Base-by-base conservation (phyloP, 2,329 filamentous ascomycete genomes). In the Trichoderma citrinoviride region DNA sequence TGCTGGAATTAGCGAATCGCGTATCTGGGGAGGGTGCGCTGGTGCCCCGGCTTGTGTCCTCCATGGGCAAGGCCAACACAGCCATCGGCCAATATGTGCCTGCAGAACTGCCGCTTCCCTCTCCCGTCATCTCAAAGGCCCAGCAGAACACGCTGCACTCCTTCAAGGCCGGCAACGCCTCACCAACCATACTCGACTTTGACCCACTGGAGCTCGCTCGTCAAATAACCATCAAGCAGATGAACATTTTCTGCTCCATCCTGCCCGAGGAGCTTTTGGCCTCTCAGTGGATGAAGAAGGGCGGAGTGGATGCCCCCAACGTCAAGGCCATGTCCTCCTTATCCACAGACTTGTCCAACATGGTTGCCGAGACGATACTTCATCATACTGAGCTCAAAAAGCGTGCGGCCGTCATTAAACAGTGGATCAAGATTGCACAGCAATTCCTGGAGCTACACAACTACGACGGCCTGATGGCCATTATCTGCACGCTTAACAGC, bases 401-500 rank as follows among this genome's bases (percentile, higher is more conserved):
- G 80, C 87, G 95, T 27, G 94, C 95, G 0, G 80, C 85, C 1
- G 87, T 93, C 60, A 95, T 99, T 79, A 98, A 99, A 80, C 93
- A 98, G 71, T 99, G 95, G 95, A 91, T 97, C 75, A 99, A 98
- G 82, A 88, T 98, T 70, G 92, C 92, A 0, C 85, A 90, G 71
- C 91, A 91, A 71, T 96, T 92, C 69, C 81, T 96, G 5, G 91
- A 95, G 72, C 84, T 98, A 27, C 90, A 95, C 79, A 99, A 99
- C 79, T 99, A 97, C 71, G 94, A 99, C 73, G 92, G 92, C 0
- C 80, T 99, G 12, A 97, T 98, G 93, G 93, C 95, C 7, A 97
- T 99, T 71, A 92, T 97, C 72, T 97, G 93, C 81, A 93, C 91
- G 10, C 79, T 99, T 55, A 96, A 96, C 77, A 93, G 91, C 65